A percentile compares a stretch with the other conserved stretches of the same genome.
Evolutionary conservation across 306 rosid genomes (phyloP).

Genomic region (Inga leiocalycina): DNA sequence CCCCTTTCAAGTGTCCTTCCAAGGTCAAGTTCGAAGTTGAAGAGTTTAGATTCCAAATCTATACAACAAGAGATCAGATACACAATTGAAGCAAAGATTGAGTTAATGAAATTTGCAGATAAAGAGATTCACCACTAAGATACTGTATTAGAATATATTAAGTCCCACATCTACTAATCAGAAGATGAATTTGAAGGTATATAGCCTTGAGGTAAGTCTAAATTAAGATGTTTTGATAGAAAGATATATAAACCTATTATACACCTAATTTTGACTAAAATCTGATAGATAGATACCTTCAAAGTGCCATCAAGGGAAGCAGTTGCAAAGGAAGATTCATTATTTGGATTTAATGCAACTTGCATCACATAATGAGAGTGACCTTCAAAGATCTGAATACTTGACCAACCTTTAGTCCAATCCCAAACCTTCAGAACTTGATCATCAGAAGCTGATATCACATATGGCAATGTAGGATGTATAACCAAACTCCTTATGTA

Average conservation of each 20-base stretch:
- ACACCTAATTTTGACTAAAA: too few relatives aligned
- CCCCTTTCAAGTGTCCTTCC: conserved; percentile 68
- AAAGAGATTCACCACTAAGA: not conserved
- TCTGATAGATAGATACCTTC: conserved; percentile 40
- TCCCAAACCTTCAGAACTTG: conserved; percentile 62
- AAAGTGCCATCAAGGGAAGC: conserved; percentile 70
- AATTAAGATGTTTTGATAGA: not conserved
- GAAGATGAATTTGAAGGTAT: too few relatives aligned
- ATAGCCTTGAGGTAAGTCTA: too few relatives aligned
- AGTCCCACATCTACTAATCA: not conserved
- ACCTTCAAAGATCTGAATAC: conserved; percentile 50
- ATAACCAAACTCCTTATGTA: conserved; percentile 58
- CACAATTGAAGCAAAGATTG: not conserved
- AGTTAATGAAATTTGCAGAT: not conserved
- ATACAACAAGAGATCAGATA: not conserved
- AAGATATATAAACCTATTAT: too few relatives aligned
- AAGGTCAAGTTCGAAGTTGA: conserved; percentile 46
- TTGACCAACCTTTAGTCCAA: conserved; percentile 61
- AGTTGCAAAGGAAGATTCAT: conserved; percentile 43
- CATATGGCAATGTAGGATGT: conserved; percentile 62
- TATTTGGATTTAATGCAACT: conserved; percentile 51
- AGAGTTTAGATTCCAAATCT: conserved; percentile 67
- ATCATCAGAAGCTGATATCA: conserved; percentile 65
- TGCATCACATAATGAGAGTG: conserved; percentile 80
- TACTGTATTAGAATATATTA: too few relatives aligned